Evolutionary conservation across 2,329 filamentous ascomycete genomes (phyloP).

Genomic region (Amylocarpus encephaloides): DNA sequence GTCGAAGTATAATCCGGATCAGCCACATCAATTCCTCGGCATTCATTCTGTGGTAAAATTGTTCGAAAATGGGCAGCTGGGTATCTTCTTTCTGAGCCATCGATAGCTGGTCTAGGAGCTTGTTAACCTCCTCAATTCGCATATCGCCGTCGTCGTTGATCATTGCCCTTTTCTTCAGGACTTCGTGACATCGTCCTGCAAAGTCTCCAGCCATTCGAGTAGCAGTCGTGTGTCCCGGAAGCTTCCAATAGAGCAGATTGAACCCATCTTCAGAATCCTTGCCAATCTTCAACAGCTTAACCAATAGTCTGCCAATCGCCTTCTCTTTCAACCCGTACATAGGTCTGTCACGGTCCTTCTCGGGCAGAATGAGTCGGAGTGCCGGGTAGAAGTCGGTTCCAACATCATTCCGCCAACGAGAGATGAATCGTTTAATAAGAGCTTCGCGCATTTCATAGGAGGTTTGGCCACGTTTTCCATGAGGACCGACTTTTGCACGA

Average conservation of each 20-base stretch:
- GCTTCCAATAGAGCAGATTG: constrained; percentile 84
- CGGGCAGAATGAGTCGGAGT: constrained; percentile 82
- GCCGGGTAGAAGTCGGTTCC: constrained; percentile 92
- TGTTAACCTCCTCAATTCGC: constrained; percentile 85
- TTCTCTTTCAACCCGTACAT: constrained; percentile 96
- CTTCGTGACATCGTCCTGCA: constrained; percentile 79
- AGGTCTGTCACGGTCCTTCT: constrained; percentile 84
- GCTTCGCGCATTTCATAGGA: constrained; percentile 72
- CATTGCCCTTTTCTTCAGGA: constrained; percentile 78
- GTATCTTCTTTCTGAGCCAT: constrained; percentile 73
- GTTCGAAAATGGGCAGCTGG: constrained; percentile 72
- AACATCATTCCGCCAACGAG: constrained; percentile 79
- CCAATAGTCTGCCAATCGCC: constrained; percentile 80
- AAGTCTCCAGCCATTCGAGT: constrained; percentile 80
- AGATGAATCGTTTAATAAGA: constrained; percentile 82
- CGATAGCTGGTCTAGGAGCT: constrained; percentile 71
- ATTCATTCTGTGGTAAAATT: constrained; percentile 88
- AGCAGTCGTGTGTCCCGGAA: constrained; percentile 63
- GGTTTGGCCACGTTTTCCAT: constrained; percentile 51
- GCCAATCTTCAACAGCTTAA: constrained; percentile 88
- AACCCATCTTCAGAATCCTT: constrained; percentile 84
- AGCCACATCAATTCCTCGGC: constrained; percentile 91
- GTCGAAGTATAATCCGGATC: constrained; percentile 83
- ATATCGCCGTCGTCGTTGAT: constrained; percentile 67
- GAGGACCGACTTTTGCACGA: constrained; percentile 53